Evolutionary conservation across 2,329 filamentous ascomycete species (phyloP).

Genomic region (Sordariomycetes sp.): DNA sequence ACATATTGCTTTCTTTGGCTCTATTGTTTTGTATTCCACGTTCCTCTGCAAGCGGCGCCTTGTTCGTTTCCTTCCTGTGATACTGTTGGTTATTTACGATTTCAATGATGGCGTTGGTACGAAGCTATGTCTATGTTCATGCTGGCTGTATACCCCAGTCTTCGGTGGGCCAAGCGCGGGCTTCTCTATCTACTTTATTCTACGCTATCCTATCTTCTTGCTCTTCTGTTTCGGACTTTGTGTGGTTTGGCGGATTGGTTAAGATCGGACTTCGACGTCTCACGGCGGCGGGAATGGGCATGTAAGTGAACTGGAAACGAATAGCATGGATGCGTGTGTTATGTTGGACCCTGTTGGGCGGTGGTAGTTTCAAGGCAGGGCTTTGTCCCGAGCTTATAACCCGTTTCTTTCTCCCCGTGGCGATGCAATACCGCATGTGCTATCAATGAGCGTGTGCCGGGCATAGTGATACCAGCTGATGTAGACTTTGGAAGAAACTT

Average conservation of each 20-base stretch:
- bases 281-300: not conserved
- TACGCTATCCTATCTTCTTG: not conserved
- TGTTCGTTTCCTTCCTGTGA: not conserved
- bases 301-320: not conserved
- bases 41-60: not conserved
- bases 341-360: too few relatives aligned
- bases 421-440: too few relatives aligned
- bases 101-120: not conserved
- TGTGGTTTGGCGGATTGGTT: not conserved
- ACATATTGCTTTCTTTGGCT: not conserved
- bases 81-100: not conserved
- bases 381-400: too few relatives aligned
- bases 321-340: not conserved
- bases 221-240: not conserved
- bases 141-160: not conserved
- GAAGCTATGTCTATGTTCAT: not conserved
- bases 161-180: not conserved
- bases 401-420: too few relatives aligned
- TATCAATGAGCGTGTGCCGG: too few relatives aligned
- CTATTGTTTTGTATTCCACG: not conserved
- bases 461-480: too few relatives aligned
- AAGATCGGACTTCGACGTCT: slow-evolving; percentile 3
- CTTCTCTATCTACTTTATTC: not conserved
- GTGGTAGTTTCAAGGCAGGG: too few relatives aligned
- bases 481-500: too few relatives aligned